Base-by-base conservation (phyloP, 2,329 filamentous ascomycete species). In the Blumeriella jaapii region DNA sequence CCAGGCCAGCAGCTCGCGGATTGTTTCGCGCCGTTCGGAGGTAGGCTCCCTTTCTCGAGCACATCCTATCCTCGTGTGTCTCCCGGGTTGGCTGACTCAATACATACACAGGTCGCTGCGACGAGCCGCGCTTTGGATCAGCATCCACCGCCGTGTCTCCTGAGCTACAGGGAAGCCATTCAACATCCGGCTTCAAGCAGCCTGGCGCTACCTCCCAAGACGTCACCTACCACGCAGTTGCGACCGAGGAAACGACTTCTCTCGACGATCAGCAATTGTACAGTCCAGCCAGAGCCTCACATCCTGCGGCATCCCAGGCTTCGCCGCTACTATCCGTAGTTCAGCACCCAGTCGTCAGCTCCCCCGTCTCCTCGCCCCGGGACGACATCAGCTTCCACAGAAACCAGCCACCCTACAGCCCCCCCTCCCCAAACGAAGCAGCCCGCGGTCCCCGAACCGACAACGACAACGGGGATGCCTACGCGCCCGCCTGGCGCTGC, bases 1-100 rank as follows among this genome's bases (percentile, higher is more conserved):
- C 14, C 8, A 28, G 32, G 16, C 10, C 24, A 19, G 28, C 7
- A 12, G 25, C 7, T 22, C 32, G 20, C n/a, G 42, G 61, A 64
- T 33, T 56, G 62, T 2, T 64, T 66, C 47, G 61, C 59, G 2
- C 56, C 60, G 8, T 65, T 65, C 52, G 61, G 63, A 55, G 63
- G 64, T 35, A 29, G 24, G 26, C 18, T 13, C 18, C 25, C 25
- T n/a, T n/a, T n/a, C n/a, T n/a, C 11, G 16, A 26, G 16, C 34
- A 16, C 13, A 2, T 12, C 35, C 12, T 25, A 26, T 10, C 11
- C 18, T 15, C 26, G 11, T 38, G 27, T n/a, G 24, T 29, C 33
- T 35, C 11, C 18, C 17, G 25, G 11, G 34, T 20, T n/a, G 24
- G 23, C 33, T 35, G 25, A 35, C 26, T 23, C n/a, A 17, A 29